A percentile compares a stretch with the other conserved stretches of the same genome.
Conservation (phyloP, 2,329 filamentous ascomycete genomes). For the Diaporthe ilicicola region DNA sequence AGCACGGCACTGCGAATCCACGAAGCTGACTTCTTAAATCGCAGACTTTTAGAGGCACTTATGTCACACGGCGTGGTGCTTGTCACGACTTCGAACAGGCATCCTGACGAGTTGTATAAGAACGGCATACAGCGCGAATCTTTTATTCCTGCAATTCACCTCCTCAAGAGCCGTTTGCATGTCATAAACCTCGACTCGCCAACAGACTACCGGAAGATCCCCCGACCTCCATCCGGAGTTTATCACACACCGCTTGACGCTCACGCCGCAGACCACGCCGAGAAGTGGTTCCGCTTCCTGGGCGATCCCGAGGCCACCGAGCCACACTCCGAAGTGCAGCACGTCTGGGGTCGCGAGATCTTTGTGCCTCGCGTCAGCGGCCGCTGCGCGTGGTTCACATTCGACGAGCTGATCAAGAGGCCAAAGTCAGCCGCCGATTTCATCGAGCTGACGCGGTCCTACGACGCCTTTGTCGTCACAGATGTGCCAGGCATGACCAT, state of each 20-base stretch:
- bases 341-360: constrained; percentile 93
- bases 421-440: constrained; percentile 96
- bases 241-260: constrained; percentile 89
- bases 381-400: constrained; percentile 88
- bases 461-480: constrained; percentile 92
- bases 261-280: constrained; percentile 80
- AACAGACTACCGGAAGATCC: constrained; percentile 97
- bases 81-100: constrained; percentile 95
- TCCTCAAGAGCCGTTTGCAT: constrained; percentile 83
- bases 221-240: constrained; percentile 89
- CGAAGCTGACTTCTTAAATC: neutral
- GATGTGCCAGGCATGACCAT: constrained; percentile 93
- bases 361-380: constrained; percentile 88
- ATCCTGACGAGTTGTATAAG: constrained; percentile 95
- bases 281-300: constrained; percentile 96
- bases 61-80: constrained; percentile 98
- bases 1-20: neutral
- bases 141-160: constrained; percentile 93
- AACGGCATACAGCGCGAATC: constrained; percentile 97
- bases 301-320: constrained; percentile 81
- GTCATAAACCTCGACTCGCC: constrained; percentile 95
- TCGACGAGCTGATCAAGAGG: constrained; percentile 87
- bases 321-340: constrained; percentile 80
- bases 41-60: constrained; percentile 81
- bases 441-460: constrained; percentile 87